These are phyloP conservation scores for Quercus alba DNA, from an alignment of 306 rosid genomes.

Conservation along the genomic window DNA sequence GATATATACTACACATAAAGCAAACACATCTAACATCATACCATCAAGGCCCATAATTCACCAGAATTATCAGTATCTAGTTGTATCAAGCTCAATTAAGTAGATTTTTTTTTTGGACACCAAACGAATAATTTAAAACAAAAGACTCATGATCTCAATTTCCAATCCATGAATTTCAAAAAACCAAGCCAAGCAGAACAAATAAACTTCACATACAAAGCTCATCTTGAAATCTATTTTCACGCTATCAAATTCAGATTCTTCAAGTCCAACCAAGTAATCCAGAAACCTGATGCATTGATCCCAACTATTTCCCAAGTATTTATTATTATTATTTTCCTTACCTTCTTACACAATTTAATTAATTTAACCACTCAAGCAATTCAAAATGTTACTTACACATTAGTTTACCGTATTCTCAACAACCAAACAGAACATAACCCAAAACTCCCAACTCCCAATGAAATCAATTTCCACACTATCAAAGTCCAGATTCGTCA, in stretches of 20 bases:
- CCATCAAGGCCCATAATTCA: neutral
- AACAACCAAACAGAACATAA: neutral
- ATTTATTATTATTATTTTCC: neutral
- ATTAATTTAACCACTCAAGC: neutral
- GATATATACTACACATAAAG: too few relatives aligned
- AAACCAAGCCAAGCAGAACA: neutral
- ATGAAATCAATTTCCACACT: neutral
- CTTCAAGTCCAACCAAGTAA: neutral
- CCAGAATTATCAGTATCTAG: neutral
- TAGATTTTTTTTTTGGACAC: too few relatives aligned
- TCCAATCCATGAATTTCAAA: neutral
- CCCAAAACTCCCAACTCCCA: neutral
- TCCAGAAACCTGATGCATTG: neutral
- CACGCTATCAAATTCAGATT: neutral
- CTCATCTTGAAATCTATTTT: neutral
- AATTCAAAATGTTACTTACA: neutral
- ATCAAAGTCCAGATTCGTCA: neutral
- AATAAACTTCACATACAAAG: neutral
- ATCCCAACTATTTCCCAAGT: neutral
- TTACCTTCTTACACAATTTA: neutral
- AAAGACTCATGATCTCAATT: neutral
- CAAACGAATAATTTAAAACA: too few relatives aligned
- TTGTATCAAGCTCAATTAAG: neutral
- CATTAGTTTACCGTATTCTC: neutral
- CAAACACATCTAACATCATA: neutral